Conservation (phyloP, 139 green algal species). For the Coelastrella sp. region DNA sequence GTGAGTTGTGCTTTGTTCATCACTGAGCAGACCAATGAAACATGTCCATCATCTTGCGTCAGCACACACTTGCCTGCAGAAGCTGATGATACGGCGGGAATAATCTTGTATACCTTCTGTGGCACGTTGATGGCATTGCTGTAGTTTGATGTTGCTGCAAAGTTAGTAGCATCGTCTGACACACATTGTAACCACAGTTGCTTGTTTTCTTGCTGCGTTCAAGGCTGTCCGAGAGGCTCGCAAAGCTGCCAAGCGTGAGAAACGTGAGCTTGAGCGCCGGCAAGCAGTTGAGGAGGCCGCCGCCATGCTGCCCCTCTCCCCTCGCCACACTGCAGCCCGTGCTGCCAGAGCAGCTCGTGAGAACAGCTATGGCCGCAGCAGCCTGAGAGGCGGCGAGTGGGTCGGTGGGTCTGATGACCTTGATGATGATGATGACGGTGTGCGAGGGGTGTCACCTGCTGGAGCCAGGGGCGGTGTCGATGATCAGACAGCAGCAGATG, state of each 20-base stretch:
- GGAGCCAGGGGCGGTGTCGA: not conserved
- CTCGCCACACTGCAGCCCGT: slow-evolving; percentile 3
- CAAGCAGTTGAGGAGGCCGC: slow-evolving; percentile 64
- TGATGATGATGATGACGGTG: slow-evolving; percentile 5
- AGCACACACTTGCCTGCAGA: too few species aligned
- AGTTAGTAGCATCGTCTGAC: too few species aligned
- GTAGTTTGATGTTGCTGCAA: too few species aligned
- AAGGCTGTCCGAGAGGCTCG: slow-evolving; percentile 73
- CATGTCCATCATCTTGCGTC: too few species aligned
- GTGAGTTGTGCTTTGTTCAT: slow-evolving; percentile 56
- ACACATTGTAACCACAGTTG: too few species aligned
- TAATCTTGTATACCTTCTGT: too few species aligned
- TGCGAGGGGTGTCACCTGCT: not conserved
- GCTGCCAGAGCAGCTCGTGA: not conserved
- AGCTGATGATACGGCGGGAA: too few species aligned
- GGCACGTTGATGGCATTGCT: too few species aligned
- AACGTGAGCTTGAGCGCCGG: slow-evolving; percentile 71
- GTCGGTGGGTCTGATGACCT: slow-evolving; percentile 22
- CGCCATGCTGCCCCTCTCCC: slow-evolving; percentile 49
- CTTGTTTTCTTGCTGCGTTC: too few species aligned
- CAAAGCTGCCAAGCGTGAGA: slow-evolving; percentile 73
- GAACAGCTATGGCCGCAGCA: slow-evolving; percentile 9
- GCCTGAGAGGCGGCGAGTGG: not conserved
- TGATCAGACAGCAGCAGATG: not conserved
- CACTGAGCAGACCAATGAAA: too few species aligned